These are phyloP conservation scores for Sambucus nigra DNA, from an alignment of 129 eudicot species.

Conservation along the genomic window DNA sequence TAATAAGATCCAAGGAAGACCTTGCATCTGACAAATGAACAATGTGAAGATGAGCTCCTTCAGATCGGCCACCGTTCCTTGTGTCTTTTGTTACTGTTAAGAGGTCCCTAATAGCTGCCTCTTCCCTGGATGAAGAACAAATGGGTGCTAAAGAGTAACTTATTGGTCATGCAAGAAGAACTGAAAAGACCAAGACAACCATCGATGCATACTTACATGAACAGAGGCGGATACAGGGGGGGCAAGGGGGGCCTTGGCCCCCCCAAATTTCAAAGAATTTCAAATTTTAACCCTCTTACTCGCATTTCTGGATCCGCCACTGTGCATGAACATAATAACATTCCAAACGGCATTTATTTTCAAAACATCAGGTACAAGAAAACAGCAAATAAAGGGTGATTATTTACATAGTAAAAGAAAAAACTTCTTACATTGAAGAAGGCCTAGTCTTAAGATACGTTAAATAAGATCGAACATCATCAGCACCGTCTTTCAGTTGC, in stretches of 20 bases:
- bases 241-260: no score
- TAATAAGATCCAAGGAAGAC: slow-evolving; percentile 65
- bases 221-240: no score
- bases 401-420: background rate
- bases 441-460: slow-evolving; percentile 93
- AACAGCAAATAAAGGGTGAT: background rate
- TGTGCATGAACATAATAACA: background rate
- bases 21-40: slow-evolving; percentile 88
- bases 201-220: no score
- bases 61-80: slow-evolving; percentile 63
- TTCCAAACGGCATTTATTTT: no score
- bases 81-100: slow-evolving; percentile 60
- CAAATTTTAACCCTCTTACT: no score
- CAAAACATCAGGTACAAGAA: background rate
- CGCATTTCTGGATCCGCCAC: background rate
- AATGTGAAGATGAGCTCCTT: slow-evolving; percentile 97
- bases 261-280: no score
- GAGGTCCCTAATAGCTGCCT: slow-evolving; percentile 84
- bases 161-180: background rate
- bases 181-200: background rate
- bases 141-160: background rate
- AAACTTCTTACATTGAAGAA: slow-evolving; percentile 53
- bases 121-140: slow-evolving; percentile 59
- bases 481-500: slow-evolving; percentile 19
- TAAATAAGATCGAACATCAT: slow-evolving; percentile 57